These are phyloP conservation scores for Penicillium silybi DNA, from an alignment of 495 filamentous ascomycete species.

Conservation along the genomic window DNA sequence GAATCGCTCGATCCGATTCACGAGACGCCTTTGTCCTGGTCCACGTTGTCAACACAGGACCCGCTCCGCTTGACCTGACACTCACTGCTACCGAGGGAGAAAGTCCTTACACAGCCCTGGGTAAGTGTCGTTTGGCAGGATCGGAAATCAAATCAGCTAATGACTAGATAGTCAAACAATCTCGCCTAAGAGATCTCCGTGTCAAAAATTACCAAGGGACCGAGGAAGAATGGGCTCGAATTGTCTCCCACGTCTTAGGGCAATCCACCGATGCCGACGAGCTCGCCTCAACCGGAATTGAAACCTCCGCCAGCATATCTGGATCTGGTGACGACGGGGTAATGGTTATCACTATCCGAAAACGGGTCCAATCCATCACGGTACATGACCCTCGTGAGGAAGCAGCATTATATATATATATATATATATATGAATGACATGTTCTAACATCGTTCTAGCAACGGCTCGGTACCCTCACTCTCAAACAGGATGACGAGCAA, in stretches of 20 bases:
- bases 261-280: constrained; percentile 12
- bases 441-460: constrained; percentile 42
- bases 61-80: constrained; percentile 53
- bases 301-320: constrained; percentile 33
- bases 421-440: neutral
- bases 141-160: constrained; percentile 10
- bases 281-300: constrained; percentile 23
- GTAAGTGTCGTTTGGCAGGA: constrained; percentile 37
- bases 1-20: constrained; percentile 52
- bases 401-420: no score
- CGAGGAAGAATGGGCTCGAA: constrained; percentile 54
- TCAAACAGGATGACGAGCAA: constrained; percentile 59
- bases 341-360: constrained; percentile 51
- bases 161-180: constrained; percentile 43
- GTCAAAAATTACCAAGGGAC: constrained; percentile 51
- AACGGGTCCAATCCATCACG: constrained; percentile 54
- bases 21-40: constrained; percentile 54
- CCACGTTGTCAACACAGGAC: constrained; percentile 46
- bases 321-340: constrained; percentile 29
- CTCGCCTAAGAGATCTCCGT: constrained; percentile 40
- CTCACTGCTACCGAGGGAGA: constrained; percentile 67
- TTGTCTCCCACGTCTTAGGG: constrained; percentile 38
- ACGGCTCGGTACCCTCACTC: constrained; percentile 62
- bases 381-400: constrained; percentile 25
- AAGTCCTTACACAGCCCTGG: constrained; percentile 51